These are phyloP conservation scores for Angomonas deanei DNA, from an alignment of 208 protist species.

Conservation along the genomic window DNA sequence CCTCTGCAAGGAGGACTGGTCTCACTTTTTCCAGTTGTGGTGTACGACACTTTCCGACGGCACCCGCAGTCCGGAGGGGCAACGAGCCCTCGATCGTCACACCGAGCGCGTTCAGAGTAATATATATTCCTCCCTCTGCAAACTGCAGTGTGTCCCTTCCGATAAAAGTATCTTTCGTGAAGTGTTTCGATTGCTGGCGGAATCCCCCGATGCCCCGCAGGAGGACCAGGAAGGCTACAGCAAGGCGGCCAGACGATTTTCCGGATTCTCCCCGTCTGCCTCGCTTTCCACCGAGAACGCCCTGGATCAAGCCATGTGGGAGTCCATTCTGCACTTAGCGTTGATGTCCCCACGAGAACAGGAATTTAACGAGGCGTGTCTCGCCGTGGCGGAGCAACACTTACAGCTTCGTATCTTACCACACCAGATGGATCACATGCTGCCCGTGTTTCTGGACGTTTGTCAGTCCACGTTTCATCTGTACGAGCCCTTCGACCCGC, in stretches of 20 bases:
- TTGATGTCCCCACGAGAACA: background rate
- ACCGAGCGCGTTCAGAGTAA: slow-evolving; percentile 32
- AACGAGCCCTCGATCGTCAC: slow-evolving; percentile 33
- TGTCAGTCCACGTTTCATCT: slow-evolving; percentile 1
- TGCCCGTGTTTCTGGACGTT: background rate
- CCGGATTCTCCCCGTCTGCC: too few relatives aligned
- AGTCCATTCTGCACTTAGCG: background rate
- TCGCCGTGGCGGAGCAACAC: background rate
- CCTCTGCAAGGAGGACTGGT: slow-evolving; percentile 37
- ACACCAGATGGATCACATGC: background rate
- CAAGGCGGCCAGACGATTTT: slow-evolving; percentile 12
- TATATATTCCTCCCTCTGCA: slow-evolving; percentile 24
- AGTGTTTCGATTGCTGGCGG: slow-evolving; percentile 63
- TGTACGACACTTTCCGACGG: slow-evolving; percentile 57
- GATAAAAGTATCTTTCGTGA: slow-evolving; percentile 33
- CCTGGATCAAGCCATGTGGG: background rate
- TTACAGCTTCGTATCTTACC: background rate
- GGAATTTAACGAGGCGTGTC: background rate
- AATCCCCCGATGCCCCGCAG: slow-evolving; percentile 38
- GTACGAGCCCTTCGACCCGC: slow-evolving; percentile 33
- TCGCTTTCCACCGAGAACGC: background rate
- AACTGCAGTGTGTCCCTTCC: background rate
- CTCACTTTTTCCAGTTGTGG: slow-evolving; percentile 41
- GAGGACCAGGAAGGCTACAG: slow-evolving; percentile 58
- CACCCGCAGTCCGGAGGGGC: slow-evolving; percentile 37